Base-by-base conservation (phyloP, 139 green algal species). In the Coelastrella sp. region DNA sequence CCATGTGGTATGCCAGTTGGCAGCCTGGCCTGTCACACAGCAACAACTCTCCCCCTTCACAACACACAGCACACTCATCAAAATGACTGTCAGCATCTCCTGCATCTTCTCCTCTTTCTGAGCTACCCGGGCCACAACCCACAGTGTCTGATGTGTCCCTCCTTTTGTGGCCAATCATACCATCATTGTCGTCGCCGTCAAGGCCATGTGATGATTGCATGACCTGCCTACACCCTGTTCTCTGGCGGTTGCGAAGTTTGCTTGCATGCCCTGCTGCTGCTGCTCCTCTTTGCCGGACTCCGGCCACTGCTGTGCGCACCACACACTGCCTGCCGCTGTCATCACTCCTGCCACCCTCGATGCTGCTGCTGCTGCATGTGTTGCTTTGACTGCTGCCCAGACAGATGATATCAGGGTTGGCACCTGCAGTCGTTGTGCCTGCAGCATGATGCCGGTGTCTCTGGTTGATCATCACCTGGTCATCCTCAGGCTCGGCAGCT, bases 21-120 rank as follows among this genome's bases (percentile, higher is more conserved):
- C 94, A 96, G 60, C 81, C 91, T 25, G 9, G 14, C 15, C 68
- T n/a, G 19, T 96, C 93, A 78, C 94, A 96, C 63, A 90, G 63
- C 76, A 96, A 79, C 86, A 95, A 84, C 78, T 96, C 92, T 22
- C 93, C 94, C 24, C 61, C 89, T 12, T 82, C 82, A 25, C 68
- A 63, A 72, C 92, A 94, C 8, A 91, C 14, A 0, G 57, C 76
- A 73, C 92, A 94, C 75, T 95, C 91, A 25, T 91, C 86, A 75
- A 91, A 79, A 63, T 76, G 56, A 70, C 65, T 22, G 66, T 65
- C 87, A 80, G 11, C 24, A 59, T 7, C 74, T 15, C 20, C 17
- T 25, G 1, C 17, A 76, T 76, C 9, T 27, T 14, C 5, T 10
- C 6, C 8, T 25, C n/a, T 6, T 10, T 24, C 17, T 25, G 22